A percentile compares a stretch with the other conserved stretches of the same genome.
Evolutionary conservation across 2,329 filamentous ascomycete species (phyloP).

Genomic region (Periconia sp.): DNA sequence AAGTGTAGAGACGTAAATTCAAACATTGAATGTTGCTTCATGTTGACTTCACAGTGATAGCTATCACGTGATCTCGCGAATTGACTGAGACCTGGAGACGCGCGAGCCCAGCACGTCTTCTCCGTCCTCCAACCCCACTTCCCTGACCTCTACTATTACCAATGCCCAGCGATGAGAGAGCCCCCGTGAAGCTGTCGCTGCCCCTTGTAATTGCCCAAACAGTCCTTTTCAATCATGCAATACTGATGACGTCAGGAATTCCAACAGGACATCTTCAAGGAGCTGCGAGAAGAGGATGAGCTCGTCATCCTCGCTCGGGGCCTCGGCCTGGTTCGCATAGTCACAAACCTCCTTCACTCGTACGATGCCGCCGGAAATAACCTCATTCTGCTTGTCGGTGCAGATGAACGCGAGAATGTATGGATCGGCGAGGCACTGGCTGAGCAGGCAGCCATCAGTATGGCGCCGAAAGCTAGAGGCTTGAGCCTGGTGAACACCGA

Average conservation of each 20-base stretch:
- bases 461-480: constrained; percentile 77
- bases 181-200: constrained; percentile 77
- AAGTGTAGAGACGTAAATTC: no score
- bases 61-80: constrained; percentile 28
- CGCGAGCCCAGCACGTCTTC: constrained; percentile 19
- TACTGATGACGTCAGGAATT: constrained; percentile 62
- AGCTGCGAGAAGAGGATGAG: constrained; percentile 78
- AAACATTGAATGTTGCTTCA: background rate
- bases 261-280: constrained; percentile 87
- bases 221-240: constrained; percentile 2
- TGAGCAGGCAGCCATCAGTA: constrained; percentile 91
- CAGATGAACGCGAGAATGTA: constrained; percentile 89
- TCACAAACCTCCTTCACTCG: constrained; percentile 95
- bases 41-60: no score
- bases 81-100: constrained; percentile 9
- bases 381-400: constrained; percentile 83
- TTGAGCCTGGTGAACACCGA: constrained; percentile 94
- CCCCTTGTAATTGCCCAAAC: constrained; percentile 59
- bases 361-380: constrained; percentile 97
- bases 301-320: constrained; percentile 89
- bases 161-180: constrained; percentile 46
- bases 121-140: constrained; percentile 14
- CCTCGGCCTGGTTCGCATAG: constrained; percentile 84
- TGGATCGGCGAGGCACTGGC: constrained; percentile 97
- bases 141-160: constrained; percentile 19